Evolutionary conservation across 1,139 yeast genomes (phyloP).

Genomic region (Nadsonia commutata): DNA sequence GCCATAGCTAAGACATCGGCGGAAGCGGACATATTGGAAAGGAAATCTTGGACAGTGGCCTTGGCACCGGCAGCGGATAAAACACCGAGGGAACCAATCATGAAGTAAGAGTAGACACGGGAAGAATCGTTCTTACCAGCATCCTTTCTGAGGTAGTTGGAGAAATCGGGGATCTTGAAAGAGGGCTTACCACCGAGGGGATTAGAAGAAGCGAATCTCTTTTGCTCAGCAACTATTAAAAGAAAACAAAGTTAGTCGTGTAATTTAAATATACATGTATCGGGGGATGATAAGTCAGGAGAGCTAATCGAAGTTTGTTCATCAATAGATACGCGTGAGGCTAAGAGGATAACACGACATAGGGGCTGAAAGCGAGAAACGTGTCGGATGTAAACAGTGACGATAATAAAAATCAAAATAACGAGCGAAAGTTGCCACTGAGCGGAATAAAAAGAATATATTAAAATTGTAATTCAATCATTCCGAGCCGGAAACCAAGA

Average conservation of each 20-base stretch:
- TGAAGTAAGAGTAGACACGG: constrained; percentile 87
- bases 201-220: constrained; percentile 16
- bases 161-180: constrained; percentile 88
- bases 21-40: constrained; percentile 90
- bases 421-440: no score
- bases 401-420: no score
- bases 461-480: no score
- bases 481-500: no score
- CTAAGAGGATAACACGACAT: no score
- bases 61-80: constrained; percentile 94
- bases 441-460: no score
- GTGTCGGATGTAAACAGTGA: no score
- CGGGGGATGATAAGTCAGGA: no score
- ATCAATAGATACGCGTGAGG: no score
- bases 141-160: constrained; percentile 63
- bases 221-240: constrained; percentile 5
- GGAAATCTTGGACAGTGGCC: constrained; percentile 92
- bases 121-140: constrained; percentile 42
- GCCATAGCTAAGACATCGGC: constrained; percentile 99
- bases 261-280: no score
- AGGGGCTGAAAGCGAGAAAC: no score
- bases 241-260: background rate
- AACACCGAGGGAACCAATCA: constrained; percentile 95
- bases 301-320: no score
- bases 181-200: constrained; percentile 42